Evolutionary conservation across 805 yeast species (phyloP).

Genomic region (Candida odintsovae): DNA sequence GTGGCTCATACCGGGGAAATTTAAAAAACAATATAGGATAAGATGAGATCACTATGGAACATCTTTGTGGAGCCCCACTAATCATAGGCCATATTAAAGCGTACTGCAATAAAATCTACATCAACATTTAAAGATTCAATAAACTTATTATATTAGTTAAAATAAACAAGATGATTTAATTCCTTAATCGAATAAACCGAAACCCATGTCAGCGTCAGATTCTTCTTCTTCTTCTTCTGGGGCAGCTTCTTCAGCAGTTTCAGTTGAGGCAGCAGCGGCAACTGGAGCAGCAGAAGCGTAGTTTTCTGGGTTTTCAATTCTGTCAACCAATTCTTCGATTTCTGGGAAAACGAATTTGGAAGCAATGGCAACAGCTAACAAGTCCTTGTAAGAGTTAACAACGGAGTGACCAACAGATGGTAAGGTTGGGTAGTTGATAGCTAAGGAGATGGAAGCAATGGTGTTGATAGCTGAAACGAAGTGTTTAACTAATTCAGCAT

Average conservation of each 20-base stretch:
- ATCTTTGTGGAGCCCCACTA: no score
- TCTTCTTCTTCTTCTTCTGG: slow-evolving; percentile 70
- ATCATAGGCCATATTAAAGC: no score
- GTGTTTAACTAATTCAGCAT: slow-evolving; percentile 90
- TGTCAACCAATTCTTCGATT: slow-evolving; percentile 98
- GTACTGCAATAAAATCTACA: no score
- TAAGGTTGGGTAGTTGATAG: slow-evolving; percentile 98
- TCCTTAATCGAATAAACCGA: slow-evolving; percentile 95
- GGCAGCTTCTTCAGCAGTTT: slow-evolving; percentile 65
- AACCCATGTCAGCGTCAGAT: slow-evolving; percentile 85
- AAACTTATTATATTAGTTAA: background rate
- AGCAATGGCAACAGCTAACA: slow-evolving; percentile 95
- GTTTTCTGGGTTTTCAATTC: slow-evolving; percentile 99
- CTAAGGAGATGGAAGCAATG: slow-evolving; percentile 95
- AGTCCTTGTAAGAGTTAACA: slow-evolving; percentile 98
- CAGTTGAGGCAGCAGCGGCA: slow-evolving; percentile 77
- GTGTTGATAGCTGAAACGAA: slow-evolving; percentile 87
- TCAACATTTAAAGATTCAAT: background rate
- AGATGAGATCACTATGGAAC: no score
- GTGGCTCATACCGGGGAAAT: background rate
- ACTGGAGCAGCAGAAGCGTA: slow-evolving; percentile 99
- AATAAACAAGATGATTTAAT: slow-evolving; percentile 9
- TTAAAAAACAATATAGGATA: no score
- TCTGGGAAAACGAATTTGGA: slow-evolving; percentile 99
- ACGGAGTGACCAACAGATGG: slow-evolving; percentile 99